phyloP scores from a whole-genome alignment of 2,329 filamentous ascomycete species.

The Nemania abortiva region DNA sequence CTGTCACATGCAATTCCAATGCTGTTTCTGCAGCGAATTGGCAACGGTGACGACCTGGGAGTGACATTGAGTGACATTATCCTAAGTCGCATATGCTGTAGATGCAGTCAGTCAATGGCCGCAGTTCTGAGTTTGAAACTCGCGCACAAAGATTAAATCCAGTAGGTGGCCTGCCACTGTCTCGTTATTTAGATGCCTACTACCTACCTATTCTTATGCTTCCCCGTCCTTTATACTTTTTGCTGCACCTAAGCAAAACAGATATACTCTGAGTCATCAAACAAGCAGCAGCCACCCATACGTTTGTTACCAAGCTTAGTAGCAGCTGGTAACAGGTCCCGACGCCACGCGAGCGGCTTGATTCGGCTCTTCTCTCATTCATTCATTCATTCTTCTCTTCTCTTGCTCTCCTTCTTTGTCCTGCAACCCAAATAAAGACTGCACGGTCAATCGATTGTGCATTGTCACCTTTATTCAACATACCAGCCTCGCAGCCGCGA shows the following conservation, averaged over 20 bases:
- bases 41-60: not conserved
- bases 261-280: conserved; percentile 6
- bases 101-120: not conserved
- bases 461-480: conserved; percentile 37
- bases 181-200: not conserved
- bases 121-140: conserved; percentile 14
- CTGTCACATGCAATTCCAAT: conserved; percentile 15
- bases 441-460: not conserved
- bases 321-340: not conserved
- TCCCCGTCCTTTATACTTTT: not conserved
- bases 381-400: not conserved
- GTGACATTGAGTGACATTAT: conserved; percentile 23
- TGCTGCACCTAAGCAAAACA: no score
- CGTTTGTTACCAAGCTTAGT: no score
- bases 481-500: conserved; percentile 36
- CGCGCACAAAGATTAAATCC: conserved; percentile 14
- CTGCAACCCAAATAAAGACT: not conserved
- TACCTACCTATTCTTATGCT: not conserved
- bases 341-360: not conserved
- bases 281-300: not conserved
- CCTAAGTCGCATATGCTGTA: not conserved
- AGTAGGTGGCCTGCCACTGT: not conserved
- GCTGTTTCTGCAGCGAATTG: not conserved
- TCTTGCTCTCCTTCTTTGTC: conserved; percentile 13
- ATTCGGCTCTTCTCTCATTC: no score